Evolutionary conservation across 2,329 filamentous ascomycete genomes (phyloP), one percentile per base, ranked within the genome.

Genomic region (Fusarium transvaalense): DNA sequence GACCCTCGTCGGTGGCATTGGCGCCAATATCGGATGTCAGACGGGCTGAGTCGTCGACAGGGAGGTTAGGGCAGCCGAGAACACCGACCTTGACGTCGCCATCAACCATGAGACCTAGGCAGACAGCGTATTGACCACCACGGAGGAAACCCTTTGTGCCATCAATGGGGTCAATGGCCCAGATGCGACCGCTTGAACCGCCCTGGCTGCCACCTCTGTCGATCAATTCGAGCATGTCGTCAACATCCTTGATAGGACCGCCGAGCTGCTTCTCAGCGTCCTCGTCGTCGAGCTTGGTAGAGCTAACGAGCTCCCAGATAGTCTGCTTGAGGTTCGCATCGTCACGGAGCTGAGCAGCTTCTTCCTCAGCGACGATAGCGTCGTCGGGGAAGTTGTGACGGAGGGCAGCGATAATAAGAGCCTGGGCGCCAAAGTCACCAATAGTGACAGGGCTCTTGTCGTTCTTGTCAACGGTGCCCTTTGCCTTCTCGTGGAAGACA

Each of bases 401-500:
- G 72, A 99, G 90, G 29, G 95, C 95, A 59, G 90, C 87, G 76
- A 98, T 97, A 81, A 99, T 97, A 71, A 99, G 88, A 32, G 96
- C 94, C 83, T 99, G 96, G 37, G 96, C 97, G 76, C 96, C 96
- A 79, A 97, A 98, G 83, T 99, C 96, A 78, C 95, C 96, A 74
- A 98, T 96, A 19, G 96, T 99, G 75, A 99, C 96, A 70, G 96
- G 96, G 12, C 94, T 97, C 78, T 93, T 93, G 85, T 99, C 96
- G 80, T 93, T 91, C 84, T 99, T 99, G 75, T 80, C 78, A 52
- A 97, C 86, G 45, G 96, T 97, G 73, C 95, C 95, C 83, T 98
- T 98, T 74, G 93, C 91, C 81, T 95, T 96, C 74, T 95, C 92
- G 82, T 94, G 79, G 77, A 86, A 86, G 74, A 86, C 84, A 37